Evolutionary conservation across 208 protist species (phyloP).

Genomic region (Balamuthia mandrillaris): DNA sequence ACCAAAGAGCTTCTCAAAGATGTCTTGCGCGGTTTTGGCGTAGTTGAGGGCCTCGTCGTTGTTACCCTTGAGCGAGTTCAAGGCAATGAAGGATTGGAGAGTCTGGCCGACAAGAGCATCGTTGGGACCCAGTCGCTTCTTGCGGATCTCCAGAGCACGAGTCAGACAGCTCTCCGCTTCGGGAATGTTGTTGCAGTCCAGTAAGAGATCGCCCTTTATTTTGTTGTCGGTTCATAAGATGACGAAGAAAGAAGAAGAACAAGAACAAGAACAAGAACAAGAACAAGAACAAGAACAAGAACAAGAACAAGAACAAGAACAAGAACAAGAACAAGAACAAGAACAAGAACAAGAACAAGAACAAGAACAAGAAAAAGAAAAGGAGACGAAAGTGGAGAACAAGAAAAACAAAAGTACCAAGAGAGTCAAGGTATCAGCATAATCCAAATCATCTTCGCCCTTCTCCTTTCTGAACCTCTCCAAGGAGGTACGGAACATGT

Average conservation of each 20-base stretch:
- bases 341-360: not conserved
- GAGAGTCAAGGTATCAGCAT: constrained; percentile 35
- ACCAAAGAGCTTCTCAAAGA: constrained; percentile 32
- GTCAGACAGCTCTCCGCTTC: not conserved
- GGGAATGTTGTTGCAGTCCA: constrained; percentile 32
- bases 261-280: constrained; percentile 24
- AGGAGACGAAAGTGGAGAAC: too few species aligned
- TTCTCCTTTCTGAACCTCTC: constrained; percentile 51
- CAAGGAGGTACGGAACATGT: constrained; percentile 27
- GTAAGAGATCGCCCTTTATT: too few species aligned
- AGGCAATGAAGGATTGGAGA: not conserved
- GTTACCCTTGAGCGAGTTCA: not conserved
- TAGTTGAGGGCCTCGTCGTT: not conserved
- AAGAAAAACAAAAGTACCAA: too few species aligned
- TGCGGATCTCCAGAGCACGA: not conserved
- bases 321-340: constrained; percentile 9
- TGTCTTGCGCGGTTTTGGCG: not conserved
- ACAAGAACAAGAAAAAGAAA: constrained; percentile 1
- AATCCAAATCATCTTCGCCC: constrained; percentile 55
- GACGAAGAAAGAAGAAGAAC: not conserved
- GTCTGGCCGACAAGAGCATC: not conserved
- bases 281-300: constrained; percentile 15
- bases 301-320: constrained; percentile 23
- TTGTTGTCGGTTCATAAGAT: too few species aligned
- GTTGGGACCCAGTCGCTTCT: not conserved